Percentiles rank a stretch among this genome's conserved stretches.
Conservation (phyloP, 108 stramenopile species). For the Aureococcus anophagefferens region DNA sequence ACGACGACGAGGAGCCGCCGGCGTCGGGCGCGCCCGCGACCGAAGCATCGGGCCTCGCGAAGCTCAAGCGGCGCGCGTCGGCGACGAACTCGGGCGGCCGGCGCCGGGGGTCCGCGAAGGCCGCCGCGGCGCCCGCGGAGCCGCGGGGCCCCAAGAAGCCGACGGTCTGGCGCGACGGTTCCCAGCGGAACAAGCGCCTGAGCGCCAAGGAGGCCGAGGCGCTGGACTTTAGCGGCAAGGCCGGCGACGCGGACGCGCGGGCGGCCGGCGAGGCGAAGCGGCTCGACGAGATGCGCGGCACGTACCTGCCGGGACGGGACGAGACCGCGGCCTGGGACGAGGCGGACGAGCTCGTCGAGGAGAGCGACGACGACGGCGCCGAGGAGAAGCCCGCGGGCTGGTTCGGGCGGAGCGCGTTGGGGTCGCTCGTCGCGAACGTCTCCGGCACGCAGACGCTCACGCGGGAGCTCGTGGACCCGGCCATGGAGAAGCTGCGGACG, state of each 20-base stretch:
- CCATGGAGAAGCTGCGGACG: slow-evolving; percentile 69
- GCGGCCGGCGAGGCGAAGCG: slow-evolving; percentile 12
- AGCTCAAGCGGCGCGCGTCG: neutral
- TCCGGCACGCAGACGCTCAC: slow-evolving; percentile 18
- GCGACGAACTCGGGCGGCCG: neutral
- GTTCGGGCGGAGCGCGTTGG: slow-evolving; percentile 8
- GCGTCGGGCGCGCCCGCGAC: too few species aligned
- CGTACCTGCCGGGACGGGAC: slow-evolving; percentile 67
- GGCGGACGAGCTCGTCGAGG: slow-evolving; percentile 37
- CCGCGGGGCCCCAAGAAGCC: slow-evolving; percentile 8
- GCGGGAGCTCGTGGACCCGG: slow-evolving; percentile 39
- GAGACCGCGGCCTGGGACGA: slow-evolving; percentile 65
- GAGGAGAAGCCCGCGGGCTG: slow-evolving; percentile 3
- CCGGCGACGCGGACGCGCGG: neutral
- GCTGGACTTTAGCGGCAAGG: slow-evolving; percentile 29
- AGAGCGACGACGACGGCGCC: slow-evolving; percentile 33
- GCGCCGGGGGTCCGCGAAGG: neutral
- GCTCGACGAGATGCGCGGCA: slow-evolving; percentile 59
- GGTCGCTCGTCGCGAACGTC: neutral
- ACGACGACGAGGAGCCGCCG: slow-evolving; percentile 11
- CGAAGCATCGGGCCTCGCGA: slow-evolving; percentile 6
- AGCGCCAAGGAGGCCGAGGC: slow-evolving; percentile 24
- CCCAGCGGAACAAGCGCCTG: slow-evolving; percentile 12
- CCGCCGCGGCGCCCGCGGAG: neutral
- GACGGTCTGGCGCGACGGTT: slow-evolving; percentile 1